These are phyloP conservation scores for Plectosphaerella sp. DNA, from an alignment of 2,329 filamentous ascomycete species.

Conservation along the genomic window DNA sequence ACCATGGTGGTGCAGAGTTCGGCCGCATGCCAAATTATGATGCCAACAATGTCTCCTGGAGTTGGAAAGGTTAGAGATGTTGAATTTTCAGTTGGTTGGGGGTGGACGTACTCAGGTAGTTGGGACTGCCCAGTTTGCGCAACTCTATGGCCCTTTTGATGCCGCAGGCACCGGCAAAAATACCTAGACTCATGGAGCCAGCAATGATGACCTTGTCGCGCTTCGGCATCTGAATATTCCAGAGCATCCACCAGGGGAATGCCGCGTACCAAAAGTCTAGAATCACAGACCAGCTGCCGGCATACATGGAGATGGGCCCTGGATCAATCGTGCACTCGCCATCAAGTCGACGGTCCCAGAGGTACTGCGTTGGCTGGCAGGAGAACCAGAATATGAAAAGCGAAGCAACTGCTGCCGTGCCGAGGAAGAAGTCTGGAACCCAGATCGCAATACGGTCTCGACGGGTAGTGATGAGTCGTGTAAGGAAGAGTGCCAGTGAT, in stretches of 20 bases:
- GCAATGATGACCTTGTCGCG: conserved; percentile 39
- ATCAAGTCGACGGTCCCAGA: conserved; percentile 8
- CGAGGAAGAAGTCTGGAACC: conserved; percentile 4
- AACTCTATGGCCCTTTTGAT: conserved; percentile 22
- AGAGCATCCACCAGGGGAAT: conserved; percentile 39
- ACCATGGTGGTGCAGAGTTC: conserved; percentile 33
- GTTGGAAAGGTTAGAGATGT: conserved; percentile 1
- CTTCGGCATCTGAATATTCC: conserved; percentile 37
- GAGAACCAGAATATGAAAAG: conserved; percentile 10
- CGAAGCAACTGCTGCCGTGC: conserved; percentile 2
- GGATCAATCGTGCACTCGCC: conserved; percentile 7
- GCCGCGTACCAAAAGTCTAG: conserved; percentile 33
- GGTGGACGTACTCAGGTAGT: conserved; percentile 12
- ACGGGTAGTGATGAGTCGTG: conserved; percentile 7
- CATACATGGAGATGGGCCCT: conserved; percentile 7
- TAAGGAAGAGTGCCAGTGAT: conserved; percentile 9
- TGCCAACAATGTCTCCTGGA: conserved; percentile 4
- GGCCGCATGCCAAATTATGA: conserved; percentile 32
- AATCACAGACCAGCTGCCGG: conserved; percentile 15
- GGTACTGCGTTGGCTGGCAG: conserved; percentile 5
- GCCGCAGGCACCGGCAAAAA: conserved; percentile 20
- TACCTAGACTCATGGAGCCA: conserved; percentile 34
- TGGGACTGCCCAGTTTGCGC: conserved; percentile 18
- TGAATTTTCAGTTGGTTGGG: neutral
- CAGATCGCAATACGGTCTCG: conserved; percentile 4